Percentiles rank a stretch among this genome's conserved stretches.
Evolutionary conservation across 176 grass and related monocot species (phyloP).

Genomic region (Carex scoparia): DNA sequence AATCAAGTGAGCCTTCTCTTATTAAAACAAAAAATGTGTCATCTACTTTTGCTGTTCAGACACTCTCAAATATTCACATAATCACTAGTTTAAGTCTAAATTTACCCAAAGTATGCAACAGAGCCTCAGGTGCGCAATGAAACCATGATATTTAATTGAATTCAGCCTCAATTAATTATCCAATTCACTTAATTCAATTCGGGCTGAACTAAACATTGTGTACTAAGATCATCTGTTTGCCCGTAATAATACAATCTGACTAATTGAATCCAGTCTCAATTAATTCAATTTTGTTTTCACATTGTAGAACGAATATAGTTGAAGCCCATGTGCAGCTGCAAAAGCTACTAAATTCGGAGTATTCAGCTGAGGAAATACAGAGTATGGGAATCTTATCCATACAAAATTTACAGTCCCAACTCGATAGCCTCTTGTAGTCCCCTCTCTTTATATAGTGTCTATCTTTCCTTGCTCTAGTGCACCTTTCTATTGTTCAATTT

Average conservation of each 20-base stretch:
- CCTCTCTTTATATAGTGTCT: neutral
- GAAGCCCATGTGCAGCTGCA: conserved; percentile 89
- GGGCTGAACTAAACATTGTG: neutral
- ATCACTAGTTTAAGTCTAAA: neutral
- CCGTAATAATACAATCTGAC: neutral
- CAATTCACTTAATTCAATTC: neutral
- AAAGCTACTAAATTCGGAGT: conserved; percentile 74
- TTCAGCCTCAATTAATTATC: neutral
- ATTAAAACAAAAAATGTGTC: neutral
- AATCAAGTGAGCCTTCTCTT: conserved; percentile 62
- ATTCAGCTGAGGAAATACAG: conserved; percentile 66
- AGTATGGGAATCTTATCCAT: conserved; percentile 50
- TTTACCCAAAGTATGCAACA: neutral
- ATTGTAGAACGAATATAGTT: conserved; percentile 72
- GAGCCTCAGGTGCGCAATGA: neutral
- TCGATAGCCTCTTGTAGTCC: conserved; percentile 61
- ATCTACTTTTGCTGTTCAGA: neutral
- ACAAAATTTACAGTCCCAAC: conserved; percentile 70
- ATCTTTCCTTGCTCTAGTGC: neutral
- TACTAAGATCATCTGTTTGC: neutral
- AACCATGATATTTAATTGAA: conserved; percentile 8
- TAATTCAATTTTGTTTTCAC: neutral
- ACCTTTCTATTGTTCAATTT: neutral
- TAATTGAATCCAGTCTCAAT: too few species aligned
- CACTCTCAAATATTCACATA: neutral